Percentiles rank a stretch among this genome's conserved stretches.
Conservation (phyloP, 2,329 filamentous ascomycete genomes). For the Blumeriella jaapii region DNA sequence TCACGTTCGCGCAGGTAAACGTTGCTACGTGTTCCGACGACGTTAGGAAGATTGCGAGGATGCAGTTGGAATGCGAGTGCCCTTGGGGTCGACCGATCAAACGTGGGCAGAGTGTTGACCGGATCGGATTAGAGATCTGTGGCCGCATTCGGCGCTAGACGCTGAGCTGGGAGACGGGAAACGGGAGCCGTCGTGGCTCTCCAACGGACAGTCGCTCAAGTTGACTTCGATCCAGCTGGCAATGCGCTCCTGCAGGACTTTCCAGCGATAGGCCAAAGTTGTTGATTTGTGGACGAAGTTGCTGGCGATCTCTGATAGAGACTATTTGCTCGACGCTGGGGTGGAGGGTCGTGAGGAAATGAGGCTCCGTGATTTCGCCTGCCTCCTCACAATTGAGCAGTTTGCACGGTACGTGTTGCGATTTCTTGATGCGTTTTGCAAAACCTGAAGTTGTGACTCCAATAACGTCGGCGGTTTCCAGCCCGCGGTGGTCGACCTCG, state of each 20-base stretch:
- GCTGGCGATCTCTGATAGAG: slow-evolving; percentile 33
- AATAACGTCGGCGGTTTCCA: slow-evolving; percentile 31
- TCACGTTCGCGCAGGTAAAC: slow-evolving; percentile 23
- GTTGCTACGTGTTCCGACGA: slow-evolving; percentile 22
- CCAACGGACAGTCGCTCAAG: slow-evolving; percentile 22
- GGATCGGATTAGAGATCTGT: slow-evolving; percentile 21
- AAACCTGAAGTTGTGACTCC: slow-evolving; percentile 43
- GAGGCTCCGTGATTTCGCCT: slow-evolving; percentile 33
- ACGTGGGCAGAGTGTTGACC: slow-evolving; percentile 19
- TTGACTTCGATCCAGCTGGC: slow-evolving; percentile 21
- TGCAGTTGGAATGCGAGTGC: too few relatives aligned
- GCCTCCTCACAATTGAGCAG: slow-evolving; percentile 33
- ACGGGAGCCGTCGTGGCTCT: slow-evolving; percentile 7
- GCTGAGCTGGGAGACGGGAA: slow-evolving; percentile 21
- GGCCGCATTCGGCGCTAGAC: slow-evolving; percentile 24
- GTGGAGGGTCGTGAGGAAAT: slow-evolving; percentile 30
- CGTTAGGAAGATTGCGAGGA: slow-evolving; percentile 13
- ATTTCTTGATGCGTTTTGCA: slow-evolving; percentile 32
- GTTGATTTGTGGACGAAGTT: slow-evolving; percentile 29
- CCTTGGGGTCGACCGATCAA: slow-evolving; percentile 15
- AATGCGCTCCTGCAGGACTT: slow-evolving; percentile 12
- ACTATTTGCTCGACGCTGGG: slow-evolving; percentile 31
- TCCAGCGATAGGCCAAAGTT: slow-evolving; percentile 25
- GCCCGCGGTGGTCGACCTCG: slow-evolving; percentile 11
- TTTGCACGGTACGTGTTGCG: slow-evolving; percentile 13